phyloP scores from a whole-genome alignment of 2,329 filamentous ascomycete species.

The Penicillium capsulatum region DNA sequence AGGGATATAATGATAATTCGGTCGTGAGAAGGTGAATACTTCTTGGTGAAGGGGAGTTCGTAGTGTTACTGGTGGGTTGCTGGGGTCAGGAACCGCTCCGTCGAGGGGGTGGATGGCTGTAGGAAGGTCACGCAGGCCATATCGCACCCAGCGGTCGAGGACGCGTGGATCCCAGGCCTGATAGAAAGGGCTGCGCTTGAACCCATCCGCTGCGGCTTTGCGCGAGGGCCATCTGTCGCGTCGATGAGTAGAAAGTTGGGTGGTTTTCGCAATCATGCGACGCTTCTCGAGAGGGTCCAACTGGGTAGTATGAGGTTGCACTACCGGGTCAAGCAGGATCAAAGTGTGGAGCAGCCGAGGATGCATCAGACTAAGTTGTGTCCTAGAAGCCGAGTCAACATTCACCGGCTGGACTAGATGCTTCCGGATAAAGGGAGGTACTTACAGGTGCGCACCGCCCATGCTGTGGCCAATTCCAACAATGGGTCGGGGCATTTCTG shows the following conservation, averaged over 20 bases:
- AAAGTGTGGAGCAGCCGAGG: constrained; percentile 73
- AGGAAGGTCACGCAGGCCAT: constrained; percentile 72
- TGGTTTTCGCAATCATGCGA: constrained; percentile 33
- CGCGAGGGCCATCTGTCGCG: constrained; percentile 80
- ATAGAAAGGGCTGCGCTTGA: constrained; percentile 71
- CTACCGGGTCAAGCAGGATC: constrained; percentile 79
- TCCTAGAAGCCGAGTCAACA: constrained; percentile 34
- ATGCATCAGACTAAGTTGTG: constrained; percentile 69
- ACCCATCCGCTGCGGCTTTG: constrained; percentile 61
- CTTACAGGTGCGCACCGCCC: constrained; percentile 66
- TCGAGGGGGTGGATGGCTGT: constrained; percentile 47
- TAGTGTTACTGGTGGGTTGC: constrained; percentile 56
- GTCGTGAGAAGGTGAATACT: constrained; percentile 54
- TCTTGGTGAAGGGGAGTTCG: constrained; percentile 85
- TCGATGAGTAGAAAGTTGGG: constrained; percentile 61
- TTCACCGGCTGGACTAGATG: no score
- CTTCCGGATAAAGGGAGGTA: no score
- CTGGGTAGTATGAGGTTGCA: constrained; percentile 51
- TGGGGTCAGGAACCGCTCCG: constrained; percentile 8
- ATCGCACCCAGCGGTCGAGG: constrained; percentile 65
- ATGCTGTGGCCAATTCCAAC: constrained; percentile 87
- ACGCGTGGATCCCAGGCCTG: constrained; percentile 76
- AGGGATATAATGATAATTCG: constrained; percentile 58
- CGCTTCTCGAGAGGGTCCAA: constrained; percentile 25
- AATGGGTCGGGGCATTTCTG: constrained; percentile 73